Conservation (phyloP, 164 flowering plant species). For the Aristolochia contorta region DNA sequence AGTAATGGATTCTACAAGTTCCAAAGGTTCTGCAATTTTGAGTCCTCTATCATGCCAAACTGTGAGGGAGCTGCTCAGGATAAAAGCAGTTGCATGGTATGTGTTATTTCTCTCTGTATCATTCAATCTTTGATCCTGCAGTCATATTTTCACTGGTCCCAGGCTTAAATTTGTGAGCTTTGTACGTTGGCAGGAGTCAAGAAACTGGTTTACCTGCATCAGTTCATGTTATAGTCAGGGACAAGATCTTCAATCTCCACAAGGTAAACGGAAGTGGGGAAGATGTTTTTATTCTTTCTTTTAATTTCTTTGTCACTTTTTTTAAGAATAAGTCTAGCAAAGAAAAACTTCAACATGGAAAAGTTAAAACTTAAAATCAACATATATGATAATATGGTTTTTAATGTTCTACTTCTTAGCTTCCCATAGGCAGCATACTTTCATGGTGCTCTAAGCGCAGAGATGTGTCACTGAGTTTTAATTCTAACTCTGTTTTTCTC, state of each 20-base stretch:
- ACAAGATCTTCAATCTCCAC: constrained; percentile 62
- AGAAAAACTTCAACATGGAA: not conserved
- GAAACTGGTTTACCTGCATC: constrained; percentile 80
- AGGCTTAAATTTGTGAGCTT: not conserved
- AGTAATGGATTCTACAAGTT: constrained; percentile 44
- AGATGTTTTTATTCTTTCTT: not conserved
- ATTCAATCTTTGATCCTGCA: not conserved
- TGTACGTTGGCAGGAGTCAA: constrained; percentile 51
- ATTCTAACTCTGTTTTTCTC: too few species aligned
- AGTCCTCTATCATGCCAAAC: constrained; percentile 74
- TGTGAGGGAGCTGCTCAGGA: constrained; percentile 56
- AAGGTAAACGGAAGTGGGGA: constrained; percentile 36
- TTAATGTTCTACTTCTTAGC: too few species aligned
- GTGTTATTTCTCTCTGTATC: constrained; percentile 1
- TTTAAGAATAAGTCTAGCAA: not conserved
- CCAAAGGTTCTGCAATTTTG: constrained; percentile 33
- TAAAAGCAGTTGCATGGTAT: constrained; percentile 73
- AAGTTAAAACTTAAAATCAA: too few species aligned
- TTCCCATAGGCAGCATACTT: too few species aligned
- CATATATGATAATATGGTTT: too few species aligned
- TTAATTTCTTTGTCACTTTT: not conserved
- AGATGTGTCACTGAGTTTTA: too few species aligned
- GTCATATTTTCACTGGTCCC: not conserved
- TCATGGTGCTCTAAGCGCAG: too few species aligned
- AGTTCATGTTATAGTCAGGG: constrained; percentile 43